These are phyloP conservation scores for Saccharata proteae DNA, from an alignment of 2,329 filamentous ascomycete genomes.

Conservation along the genomic window DNA sequence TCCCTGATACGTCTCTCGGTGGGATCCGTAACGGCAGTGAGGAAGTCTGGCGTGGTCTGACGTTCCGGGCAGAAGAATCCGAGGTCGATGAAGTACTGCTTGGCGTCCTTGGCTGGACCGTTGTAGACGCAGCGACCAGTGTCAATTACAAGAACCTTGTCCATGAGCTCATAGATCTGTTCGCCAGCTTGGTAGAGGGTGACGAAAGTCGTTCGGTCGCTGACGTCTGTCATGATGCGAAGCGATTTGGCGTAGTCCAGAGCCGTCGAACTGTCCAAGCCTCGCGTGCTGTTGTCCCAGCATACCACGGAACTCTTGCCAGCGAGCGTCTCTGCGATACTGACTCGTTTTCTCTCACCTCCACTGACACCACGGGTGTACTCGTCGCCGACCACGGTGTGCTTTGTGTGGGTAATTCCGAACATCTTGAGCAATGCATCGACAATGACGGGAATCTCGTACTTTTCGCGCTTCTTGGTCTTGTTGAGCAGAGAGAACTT, in stretches of 20 bases:
- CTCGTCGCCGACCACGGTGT: slow-evolving; percentile 66
- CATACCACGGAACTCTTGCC: slow-evolving; percentile 60
- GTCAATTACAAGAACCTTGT: slow-evolving; percentile 71
- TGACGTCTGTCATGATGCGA: slow-evolving; percentile 36
- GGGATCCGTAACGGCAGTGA: slow-evolving; percentile 64
- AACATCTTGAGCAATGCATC: slow-evolving; percentile 65
- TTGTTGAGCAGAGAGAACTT: slow-evolving; percentile 65
- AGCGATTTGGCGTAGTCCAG: slow-evolving; percentile 45
- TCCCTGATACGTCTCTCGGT: slow-evolving; percentile 55
- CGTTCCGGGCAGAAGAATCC: slow-evolving; percentile 49
- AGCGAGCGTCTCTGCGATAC: slow-evolving; percentile 65
- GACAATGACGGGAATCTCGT: slow-evolving; percentile 56
- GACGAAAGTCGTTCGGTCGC: slow-evolving; percentile 38
- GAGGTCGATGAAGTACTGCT: slow-evolving; percentile 53
- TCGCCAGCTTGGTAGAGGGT: slow-evolving; percentile 59
- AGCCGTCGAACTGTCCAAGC: slow-evolving; percentile 28
- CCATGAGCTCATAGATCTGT: slow-evolving; percentile 60
- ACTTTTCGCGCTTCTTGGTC: slow-evolving; percentile 53
- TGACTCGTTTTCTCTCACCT: slow-evolving; percentile 69
- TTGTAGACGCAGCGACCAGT: slow-evolving; percentile 57
- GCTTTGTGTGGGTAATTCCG: slow-evolving; percentile 61
- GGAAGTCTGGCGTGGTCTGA: slow-evolving; percentile 65
- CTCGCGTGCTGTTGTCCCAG: slow-evolving; percentile 51
- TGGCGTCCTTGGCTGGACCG: slow-evolving; percentile 48
- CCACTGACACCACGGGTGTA: slow-evolving; percentile 63